Evolutionary conservation across 768 basidiomycete species (phyloP), one percentile per base, ranked within the genome.

Genomic region (Tricholoma hemisulphureum): DNA sequence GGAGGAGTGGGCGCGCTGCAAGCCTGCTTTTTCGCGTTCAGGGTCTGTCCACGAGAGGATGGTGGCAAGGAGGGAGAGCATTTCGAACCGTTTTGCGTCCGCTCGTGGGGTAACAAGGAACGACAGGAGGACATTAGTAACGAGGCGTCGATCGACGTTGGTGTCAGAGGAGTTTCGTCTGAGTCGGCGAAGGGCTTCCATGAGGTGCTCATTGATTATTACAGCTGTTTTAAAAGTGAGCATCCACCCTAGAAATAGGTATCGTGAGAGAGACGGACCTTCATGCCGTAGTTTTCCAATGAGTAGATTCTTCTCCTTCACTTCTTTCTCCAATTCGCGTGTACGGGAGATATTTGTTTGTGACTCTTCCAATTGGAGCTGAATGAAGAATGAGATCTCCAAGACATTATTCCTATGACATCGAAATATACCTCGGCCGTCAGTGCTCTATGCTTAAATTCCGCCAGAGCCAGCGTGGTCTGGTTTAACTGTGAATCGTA

Each of bases 281-380:
- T 99, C 96, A 65, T 98, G 96, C 48, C 95, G 83, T 57, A 98
- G 79, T 71, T 98, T 98, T 48, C 89, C 91, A n/a, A 97, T 91
- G 11, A 97, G 80, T n/a, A 92, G 75, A 56, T 87, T 89, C 82
- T 99, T 98, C 72, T 98, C 96, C 72, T 94, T 97, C 49, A 97
- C 79, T 65, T 98, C 93, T 68, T 89, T 89, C 70, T 95, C 90
- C 2, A 98, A 75, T 45, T 86, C 84, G 41, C 84, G 81, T 4
- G 89, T 86, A 39, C 84, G 81, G 2, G 84, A 79, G 1, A 83
- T 82, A 67, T 85, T 87, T 4, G 82, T 80, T 32, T 84, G 79
- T 4, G 85, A 80, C 60, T 93, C 91, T 58, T 92, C 86, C 23
- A 98, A 73, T 69, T 86, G 80, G 14, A 91, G 78, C 89, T 95